phyloP scores from a whole-genome alignment of 2,329 filamentous ascomycete genomes.

The Colletotrichum sp. region DNA sequence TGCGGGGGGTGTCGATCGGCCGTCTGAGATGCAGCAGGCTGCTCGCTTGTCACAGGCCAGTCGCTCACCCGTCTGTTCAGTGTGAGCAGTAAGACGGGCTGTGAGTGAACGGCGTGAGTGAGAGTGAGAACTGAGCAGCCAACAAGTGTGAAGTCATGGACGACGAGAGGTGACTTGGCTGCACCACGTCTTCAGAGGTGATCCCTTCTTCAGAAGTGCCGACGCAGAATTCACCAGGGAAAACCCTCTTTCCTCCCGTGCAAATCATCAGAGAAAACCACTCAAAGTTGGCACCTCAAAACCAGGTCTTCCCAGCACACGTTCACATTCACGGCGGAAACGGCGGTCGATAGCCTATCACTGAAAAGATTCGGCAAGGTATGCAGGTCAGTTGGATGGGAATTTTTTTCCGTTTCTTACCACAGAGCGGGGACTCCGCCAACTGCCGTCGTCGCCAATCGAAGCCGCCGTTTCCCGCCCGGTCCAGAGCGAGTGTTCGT shows the following conservation, averaged over 20 bases:
- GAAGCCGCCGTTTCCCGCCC: neutral
- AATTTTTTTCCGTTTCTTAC: neutral
- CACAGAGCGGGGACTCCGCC: constrained; percentile 5
- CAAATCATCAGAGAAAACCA: constrained; percentile 11
- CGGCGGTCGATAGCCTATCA: neutral
- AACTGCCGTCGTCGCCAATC: constrained; percentile 1
- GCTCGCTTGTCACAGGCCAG: neutral
- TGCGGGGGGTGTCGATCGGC: constrained; percentile 5
- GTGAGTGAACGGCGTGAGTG: neutral
- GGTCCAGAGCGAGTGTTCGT: neutral
- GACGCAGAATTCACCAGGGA: neutral
- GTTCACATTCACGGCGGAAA: neutral
- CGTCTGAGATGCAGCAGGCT: constrained; percentile 13
- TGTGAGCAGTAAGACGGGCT: neutral
- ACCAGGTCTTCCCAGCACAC: neutral
- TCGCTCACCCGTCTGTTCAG: neutral
- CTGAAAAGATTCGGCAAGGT: neutral
- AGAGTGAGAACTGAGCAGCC: constrained; percentile 13
- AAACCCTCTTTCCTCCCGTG: neutral
- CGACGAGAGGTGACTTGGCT: neutral
- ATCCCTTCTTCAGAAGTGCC: neutral
- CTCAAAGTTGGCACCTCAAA: neutral
- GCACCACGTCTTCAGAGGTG: neutral
- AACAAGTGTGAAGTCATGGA: neutral
- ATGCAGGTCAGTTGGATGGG: neutral